Base-by-base conservation (phyloP, 495 filamentous ascomycete species). In the Penicillium malachiteum region DNA sequence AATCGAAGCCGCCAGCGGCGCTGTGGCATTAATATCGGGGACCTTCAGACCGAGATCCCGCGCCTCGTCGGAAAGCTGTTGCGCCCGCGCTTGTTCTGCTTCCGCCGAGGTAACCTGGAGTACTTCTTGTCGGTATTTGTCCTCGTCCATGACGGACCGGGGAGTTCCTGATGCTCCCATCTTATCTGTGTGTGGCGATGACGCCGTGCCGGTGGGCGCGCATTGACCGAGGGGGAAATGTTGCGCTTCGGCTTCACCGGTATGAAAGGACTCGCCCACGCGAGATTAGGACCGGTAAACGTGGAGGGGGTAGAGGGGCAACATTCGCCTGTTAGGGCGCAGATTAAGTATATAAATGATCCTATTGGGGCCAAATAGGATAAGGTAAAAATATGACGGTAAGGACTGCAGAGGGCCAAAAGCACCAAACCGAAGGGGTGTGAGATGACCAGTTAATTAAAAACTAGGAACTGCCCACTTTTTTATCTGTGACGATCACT, bases 1-100 rank as follows among this genome's bases (percentile, higher is more conserved):
- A 39, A 72, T 71, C 31, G 74, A 70, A n/a, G 74, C 70, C 9
- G 74, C 67, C 49, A 78, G 48, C 41, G 73, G 70, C 21, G 71
- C 68, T n/a, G 73, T 62, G 39, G 69, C 62, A 33, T 74, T 67
- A 47, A 74, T 59, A 35, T 71, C 68, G 21, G 73, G 71, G 13
- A 73, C 54, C 35, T 71, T 69, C 42, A 78, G 56, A 5, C 75
- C 75, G 40, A 78, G 64, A 32, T 70, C 53, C 50, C 58, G 68
- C 21, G 75, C 75, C 44, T 77, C 74, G 43, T 75, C 70, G 45
- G 66, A 57, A 34, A 78, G 63, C 17, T 58, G 58, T 52, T 72
- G 73, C 57, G 72, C 69, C 48, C 62, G 64, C 56, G 61, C 64
- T 51, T 58, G 52, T 62, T 76, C 73, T 18, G 68, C 61, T 52